Percentiles rank a stretch among this genome's conserved stretches.
phyloP scores from a whole-genome alignment of 768 basidiomycete genomes.

The Gloeophyllum trabeum region DNA sequence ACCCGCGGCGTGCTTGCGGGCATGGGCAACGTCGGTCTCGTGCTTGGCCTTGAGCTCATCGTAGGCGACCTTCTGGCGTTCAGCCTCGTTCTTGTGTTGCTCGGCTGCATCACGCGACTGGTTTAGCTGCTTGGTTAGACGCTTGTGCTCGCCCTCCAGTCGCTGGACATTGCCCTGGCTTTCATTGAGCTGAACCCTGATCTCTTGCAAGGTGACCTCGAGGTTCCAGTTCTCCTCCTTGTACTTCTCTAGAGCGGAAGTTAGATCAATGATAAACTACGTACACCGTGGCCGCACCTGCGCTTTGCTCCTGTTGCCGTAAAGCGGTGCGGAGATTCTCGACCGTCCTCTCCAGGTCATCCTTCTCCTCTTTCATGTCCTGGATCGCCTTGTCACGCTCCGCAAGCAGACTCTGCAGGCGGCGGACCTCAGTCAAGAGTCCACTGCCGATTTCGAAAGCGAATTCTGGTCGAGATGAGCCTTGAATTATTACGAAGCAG shows the following conservation, averaged over 20 bases:
- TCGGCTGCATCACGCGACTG: constrained; percentile 67
- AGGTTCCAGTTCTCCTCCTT: constrained; percentile 99
- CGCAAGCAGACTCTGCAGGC: constrained; percentile 81
- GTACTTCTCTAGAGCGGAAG: constrained; percentile 59
- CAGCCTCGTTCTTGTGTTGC: constrained; percentile 77
- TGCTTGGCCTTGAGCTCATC: constrained; percentile 82
- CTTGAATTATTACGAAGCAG: constrained; percentile 5
- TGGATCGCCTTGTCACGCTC: constrained; percentile 91
- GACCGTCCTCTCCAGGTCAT: constrained; percentile 71
- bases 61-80: constrained; percentile 49
- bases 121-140: constrained; percentile 65
- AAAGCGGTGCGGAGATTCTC: constrained; percentile 67
- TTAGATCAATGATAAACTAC: constrained; percentile 5
- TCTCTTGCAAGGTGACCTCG: constrained; percentile 85
- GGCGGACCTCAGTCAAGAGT: constrained; percentile 80
- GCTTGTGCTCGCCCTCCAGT: constrained; percentile 75
- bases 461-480: constrained; percentile 49
- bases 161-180: constrained; percentile 55
- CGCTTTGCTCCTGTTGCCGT: constrained; percentile 69
- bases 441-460: constrained; percentile 97
- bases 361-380: constrained; percentile 87
- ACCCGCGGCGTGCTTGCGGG: constrained; percentile 78
- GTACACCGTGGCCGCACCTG: constrained; percentile 38
- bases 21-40: constrained; percentile 90
- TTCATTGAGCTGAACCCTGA: constrained; percentile 58